Conservation (phyloP, 2,329 filamentous ascomycete genomes). For the Teratosphaeria zuluensis region DNA sequence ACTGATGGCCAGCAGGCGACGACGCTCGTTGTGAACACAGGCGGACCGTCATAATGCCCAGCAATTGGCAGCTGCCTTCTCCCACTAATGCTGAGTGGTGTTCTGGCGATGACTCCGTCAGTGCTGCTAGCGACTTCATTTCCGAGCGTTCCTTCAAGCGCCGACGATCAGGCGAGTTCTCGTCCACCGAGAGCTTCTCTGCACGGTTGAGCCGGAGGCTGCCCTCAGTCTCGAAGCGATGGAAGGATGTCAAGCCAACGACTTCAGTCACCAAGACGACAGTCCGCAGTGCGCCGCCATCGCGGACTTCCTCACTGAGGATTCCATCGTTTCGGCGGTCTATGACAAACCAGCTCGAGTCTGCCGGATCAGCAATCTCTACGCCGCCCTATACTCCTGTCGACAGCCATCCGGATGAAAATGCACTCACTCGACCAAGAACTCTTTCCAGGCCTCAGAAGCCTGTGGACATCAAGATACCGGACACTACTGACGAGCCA, state of each 20-base stretch:
- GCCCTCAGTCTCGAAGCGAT: constrained; percentile 10
- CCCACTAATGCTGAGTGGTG: constrained; percentile 18
- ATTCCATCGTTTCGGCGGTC: constrained; percentile 68
- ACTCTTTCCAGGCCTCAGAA: constrained; percentile 1
- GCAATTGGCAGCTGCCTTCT: not conserved
- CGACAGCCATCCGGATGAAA: constrained; percentile 1
- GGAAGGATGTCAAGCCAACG: constrained; percentile 5
- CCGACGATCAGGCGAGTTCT: constrained; percentile 49
- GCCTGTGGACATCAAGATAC: constrained; percentile 14
- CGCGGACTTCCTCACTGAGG: constrained; percentile 56
- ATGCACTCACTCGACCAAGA: not conserved
- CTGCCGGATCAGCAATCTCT: constrained; percentile 20
- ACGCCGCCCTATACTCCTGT: constrained; percentile 23
- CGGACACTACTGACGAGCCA: constrained; percentile 32
- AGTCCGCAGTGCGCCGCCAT: constrained; percentile 26
- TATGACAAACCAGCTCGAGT: constrained; percentile 36
- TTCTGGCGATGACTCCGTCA: constrained; percentile 48
- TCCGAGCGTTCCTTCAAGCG: constrained; percentile 44
- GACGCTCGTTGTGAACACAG: constrained; percentile 49
- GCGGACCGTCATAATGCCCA: constrained; percentile 1
- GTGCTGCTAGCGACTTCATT: constrained; percentile 44
- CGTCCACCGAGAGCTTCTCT: constrained; percentile 49
- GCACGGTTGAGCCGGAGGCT: constrained; percentile 54
- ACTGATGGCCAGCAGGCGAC: constrained; percentile 41
- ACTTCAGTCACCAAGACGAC: constrained; percentile 15